Evolutionary conservation across 371 early-diverging fungal genomes (phyloP).

Genomic region (Mucor circinelloides): DNA sequence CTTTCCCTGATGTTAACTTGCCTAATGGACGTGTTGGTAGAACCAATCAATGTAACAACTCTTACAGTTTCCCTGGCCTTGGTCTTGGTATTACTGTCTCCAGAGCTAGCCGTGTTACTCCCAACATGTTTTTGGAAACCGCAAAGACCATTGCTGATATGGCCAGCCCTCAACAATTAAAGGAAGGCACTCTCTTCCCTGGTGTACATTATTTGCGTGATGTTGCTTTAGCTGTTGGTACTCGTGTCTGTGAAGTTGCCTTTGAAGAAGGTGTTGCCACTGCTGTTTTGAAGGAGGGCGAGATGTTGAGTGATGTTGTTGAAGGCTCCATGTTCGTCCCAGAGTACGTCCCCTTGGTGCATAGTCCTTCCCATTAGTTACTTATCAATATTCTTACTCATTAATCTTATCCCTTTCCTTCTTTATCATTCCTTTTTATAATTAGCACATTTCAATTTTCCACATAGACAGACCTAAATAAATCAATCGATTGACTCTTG

Average conservation of each 20-base stretch:
- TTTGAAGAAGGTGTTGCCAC: slow-evolving; percentile 58
- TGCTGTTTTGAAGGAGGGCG: slow-evolving; percentile 48
- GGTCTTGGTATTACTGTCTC: slow-evolving; percentile 64
- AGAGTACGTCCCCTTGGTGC: slow-evolving; percentile 63
- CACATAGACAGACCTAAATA: neutral
- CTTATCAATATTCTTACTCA: neutral
- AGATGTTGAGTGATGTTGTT: slow-evolving; percentile 51
- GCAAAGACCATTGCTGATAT: slow-evolving; percentile 62
- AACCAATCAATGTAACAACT: slow-evolving; percentile 70
- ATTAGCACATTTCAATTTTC: neutral
- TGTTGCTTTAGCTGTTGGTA: slow-evolving; percentile 58
- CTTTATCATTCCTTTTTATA: neutral
- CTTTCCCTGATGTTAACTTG: slow-evolving; percentile 52
- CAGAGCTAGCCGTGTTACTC: slow-evolving; percentile 55
- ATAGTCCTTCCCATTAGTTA: slow-evolving; percentile 15
- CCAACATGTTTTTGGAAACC: slow-evolving; percentile 65
- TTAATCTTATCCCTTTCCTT: neutral
- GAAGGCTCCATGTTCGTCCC: slow-evolving; percentile 57
- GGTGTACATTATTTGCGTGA: slow-evolving; percentile 56
- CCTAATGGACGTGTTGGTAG: slow-evolving; percentile 52
- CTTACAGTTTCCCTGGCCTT: slow-evolving; percentile 63
- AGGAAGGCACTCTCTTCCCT: slow-evolving; percentile 63
- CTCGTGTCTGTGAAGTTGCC: slow-evolving; percentile 64
- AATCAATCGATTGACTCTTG: neutral
- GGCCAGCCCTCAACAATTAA: slow-evolving; percentile 60